Base-by-base conservation (phyloP, 2,329 filamentous ascomycete species). In the Fusarium praegraminearum region DNA sequence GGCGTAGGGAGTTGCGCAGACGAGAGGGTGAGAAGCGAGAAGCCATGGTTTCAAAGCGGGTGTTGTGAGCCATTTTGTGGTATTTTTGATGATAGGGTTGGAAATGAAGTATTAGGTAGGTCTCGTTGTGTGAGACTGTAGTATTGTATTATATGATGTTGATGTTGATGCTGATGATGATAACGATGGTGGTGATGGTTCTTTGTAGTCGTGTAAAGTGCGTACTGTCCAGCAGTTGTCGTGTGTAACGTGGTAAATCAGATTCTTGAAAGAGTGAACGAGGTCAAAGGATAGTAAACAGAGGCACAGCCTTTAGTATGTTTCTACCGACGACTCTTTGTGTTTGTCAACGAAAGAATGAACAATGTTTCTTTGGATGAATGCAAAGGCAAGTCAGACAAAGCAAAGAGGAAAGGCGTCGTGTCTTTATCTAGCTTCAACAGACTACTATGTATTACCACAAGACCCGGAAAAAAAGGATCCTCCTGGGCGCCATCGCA, bases 1-100 rank as follows among this genome's bases (percentile, higher is more conserved):
- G 84, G 63, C 86, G 85, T 77, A 88, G 82, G 12, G 85, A 86
- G 49, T 82, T 83, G 65, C 85, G 84, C 49, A 89, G 76, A 69
- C 76, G 79, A 52, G 77, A 78, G n/a, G 82, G 78, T 13, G 83
- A 83, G 79, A 88, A 84, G 80, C 85, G 85, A 59, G 81, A 77
- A 59, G 83, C 78, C 76, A 87, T 81, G 65, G 79, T 76, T 65
- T 86, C 82, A 78, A 87, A 83, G 72, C 83, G 83, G 11, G 83
- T 80, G 46, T 54, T 65, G 55, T 69, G 69, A 52, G 67, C 45
- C 73, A 75, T 75, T 40, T 26, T 65, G 30, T 20, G 30, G 20
- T 47, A 46, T 35, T 44, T 50, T 43, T 32, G 3, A 16, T 35
- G 26, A 30, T 43, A 12, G 24, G 16, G 13, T 24, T 20, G 24